phyloP scores from a whole-genome alignment of 2,329 filamentous ascomycete genomes.

The Aureobasidium mangrovei region DNA sequence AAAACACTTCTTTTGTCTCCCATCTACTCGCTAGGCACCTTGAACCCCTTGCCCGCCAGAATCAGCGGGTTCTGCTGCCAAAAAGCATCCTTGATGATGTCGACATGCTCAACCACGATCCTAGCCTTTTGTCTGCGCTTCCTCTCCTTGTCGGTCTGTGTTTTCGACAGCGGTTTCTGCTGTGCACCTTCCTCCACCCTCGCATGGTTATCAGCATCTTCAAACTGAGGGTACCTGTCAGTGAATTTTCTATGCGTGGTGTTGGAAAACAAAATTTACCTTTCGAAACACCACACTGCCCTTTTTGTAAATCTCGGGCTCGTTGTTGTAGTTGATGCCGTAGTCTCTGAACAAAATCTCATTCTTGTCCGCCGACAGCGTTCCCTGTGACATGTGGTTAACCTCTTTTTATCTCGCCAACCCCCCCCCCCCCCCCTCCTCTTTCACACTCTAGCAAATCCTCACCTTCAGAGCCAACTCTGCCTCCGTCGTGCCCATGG shows the following conservation, averaged over 20 bases:
- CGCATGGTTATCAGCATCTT: not conserved
- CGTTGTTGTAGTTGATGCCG: constrained; percentile 95
- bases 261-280: constrained; percentile 11
- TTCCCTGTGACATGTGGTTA: constrained; percentile 49
- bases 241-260: not conserved
- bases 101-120: constrained; percentile 75
- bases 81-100: constrained; percentile 93
- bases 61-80: constrained; percentile 70
- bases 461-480: constrained; percentile 72
- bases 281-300: constrained; percentile 79
- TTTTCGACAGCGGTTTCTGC: constrained; percentile 57
- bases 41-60: constrained; percentile 9
- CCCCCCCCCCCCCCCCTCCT: too few species aligned
- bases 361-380: constrained; percentile 80
- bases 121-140: constrained; percentile 73
- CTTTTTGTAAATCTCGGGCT: constrained; percentile 85
- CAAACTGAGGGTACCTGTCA: not conserved
- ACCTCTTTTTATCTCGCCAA: too few species aligned
- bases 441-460: too few species aligned
- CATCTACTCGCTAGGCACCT: not conserved
- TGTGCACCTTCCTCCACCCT: not conserved
- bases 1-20: not conserved
- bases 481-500: constrained; percentile 66
- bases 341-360: constrained; percentile 88
- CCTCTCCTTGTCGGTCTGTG: constrained; percentile 72